Percentiles rank a stretch among this genome's conserved stretches.
Evolutionary conservation across 2,329 filamentous ascomycete genomes (phyloP).

Genomic region (Neopestalotiopsis clavispora): DNA sequence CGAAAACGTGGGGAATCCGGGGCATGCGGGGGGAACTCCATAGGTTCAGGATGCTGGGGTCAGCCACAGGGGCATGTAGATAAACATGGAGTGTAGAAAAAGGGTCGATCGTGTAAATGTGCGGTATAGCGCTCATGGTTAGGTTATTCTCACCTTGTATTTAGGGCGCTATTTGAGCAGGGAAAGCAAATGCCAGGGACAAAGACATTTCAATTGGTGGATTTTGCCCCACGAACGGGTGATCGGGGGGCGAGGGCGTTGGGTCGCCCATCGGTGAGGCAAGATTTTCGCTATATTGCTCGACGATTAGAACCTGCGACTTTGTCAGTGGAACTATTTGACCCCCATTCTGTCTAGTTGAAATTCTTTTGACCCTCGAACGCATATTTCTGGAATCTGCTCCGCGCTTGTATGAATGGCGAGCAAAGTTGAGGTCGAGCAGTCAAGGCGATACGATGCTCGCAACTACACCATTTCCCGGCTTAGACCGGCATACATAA

Average conservation of each 20-base stretch:
- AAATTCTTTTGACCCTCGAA: too few relatives aligned
- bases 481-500: too few relatives aligned
- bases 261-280: not conserved
- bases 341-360: too few relatives aligned
- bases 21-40: not conserved
- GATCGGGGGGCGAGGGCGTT: not conserved
- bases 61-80: not conserved
- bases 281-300: not conserved
- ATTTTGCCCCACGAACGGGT: conserved; percentile 8
- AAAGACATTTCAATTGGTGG: not conserved
- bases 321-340: not conserved
- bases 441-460: too few relatives aligned
- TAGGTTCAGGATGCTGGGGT: too few relatives aligned
- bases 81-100: not conserved
- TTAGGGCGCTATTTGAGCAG: not conserved
- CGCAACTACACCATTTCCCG: too few relatives aligned
- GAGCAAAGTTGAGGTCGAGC: too few relatives aligned
- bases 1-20: not conserved
- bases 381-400: too few relatives aligned
- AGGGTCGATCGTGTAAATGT: not conserved
- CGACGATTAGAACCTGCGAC: not conserved
- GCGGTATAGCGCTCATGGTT: not conserved
- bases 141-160: not conserved
- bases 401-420: too few relatives aligned
- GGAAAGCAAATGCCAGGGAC: not conserved